These are phyloP conservation scores for Xerocomus brunneocitrinus DNA, from an alignment of 768 basidiomycete species.

Conservation along the genomic window DNA sequence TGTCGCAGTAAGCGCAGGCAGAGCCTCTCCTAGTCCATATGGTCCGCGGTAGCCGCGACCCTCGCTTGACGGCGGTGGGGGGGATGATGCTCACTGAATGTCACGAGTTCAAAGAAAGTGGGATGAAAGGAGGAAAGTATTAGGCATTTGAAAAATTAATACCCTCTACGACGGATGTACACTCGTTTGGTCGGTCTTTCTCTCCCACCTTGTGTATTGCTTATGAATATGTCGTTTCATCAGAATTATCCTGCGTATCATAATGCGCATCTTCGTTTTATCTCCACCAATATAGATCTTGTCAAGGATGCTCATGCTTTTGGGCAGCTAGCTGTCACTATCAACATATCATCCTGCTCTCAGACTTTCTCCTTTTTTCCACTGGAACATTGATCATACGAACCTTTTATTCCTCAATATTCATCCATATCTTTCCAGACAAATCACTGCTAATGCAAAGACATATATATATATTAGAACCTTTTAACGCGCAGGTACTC, in stretches of 20 bases:
- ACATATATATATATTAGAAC: slow-evolving; percentile 5
- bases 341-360: slow-evolving; percentile 9
- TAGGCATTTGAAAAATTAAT: slow-evolving; percentile 14
- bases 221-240: slow-evolving; percentile 10
- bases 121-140: slow-evolving; percentile 10
- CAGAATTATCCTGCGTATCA: slow-evolving; percentile 10
- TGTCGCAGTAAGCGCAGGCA: slow-evolving; percentile 24
- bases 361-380: background rate
- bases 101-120: slow-evolving; percentile 6
- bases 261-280: slow-evolving; percentile 18
- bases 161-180: slow-evolving; percentile 20
- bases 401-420: slow-evolving; percentile 24
- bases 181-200: slow-evolving; percentile 24
- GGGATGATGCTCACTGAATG: slow-evolving; percentile 5
- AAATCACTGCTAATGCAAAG: slow-evolving; percentile 23
- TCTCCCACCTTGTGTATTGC: slow-evolving; percentile 1
- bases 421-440: slow-evolving; percentile 22
- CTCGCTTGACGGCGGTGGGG: background rate
- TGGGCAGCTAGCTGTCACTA: slow-evolving; percentile 16
- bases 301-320: slow-evolving; percentile 13
- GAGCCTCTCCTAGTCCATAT: slow-evolving; percentile 45
- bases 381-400: slow-evolving; percentile 21
- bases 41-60: slow-evolving; percentile 24
- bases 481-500: background rate
- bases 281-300: slow-evolving; percentile 21